Evolutionary conservation across 129 eudicot species (phyloP).

Genomic region (Lactuca saligna): DNA sequence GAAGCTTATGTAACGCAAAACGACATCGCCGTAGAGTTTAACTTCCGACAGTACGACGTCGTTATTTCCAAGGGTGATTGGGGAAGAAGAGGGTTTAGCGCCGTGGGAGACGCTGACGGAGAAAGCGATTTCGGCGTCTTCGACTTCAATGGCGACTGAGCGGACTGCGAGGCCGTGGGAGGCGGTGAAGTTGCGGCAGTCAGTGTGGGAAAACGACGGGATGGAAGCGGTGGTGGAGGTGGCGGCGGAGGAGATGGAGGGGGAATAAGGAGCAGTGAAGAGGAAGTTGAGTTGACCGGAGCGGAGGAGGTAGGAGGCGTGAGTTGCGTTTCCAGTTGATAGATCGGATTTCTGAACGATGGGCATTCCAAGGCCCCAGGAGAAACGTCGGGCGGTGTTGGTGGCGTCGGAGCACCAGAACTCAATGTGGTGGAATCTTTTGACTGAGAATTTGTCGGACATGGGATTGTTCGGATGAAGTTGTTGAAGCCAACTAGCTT

Average conservation of each 20-base stretch:
- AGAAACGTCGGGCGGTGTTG: slow-evolving; percentile 67
- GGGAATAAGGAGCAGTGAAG: slow-evolving; percentile 40
- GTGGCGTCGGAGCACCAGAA: slow-evolving; percentile 97
- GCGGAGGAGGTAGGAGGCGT: slow-evolving; percentile 83
- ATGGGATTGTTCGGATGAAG: slow-evolving; percentile 59
- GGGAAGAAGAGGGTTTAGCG: slow-evolving; percentile 29
- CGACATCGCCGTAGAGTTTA: slow-evolving; percentile 40
- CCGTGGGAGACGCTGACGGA: slow-evolving; percentile 33
- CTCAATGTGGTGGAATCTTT: slow-evolving; percentile 84
- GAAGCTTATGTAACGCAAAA: slow-evolving; percentile 34
- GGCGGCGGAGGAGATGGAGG: slow-evolving; percentile 17
- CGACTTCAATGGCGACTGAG: slow-evolving; percentile 35
- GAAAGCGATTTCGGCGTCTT: slow-evolving; percentile 48
- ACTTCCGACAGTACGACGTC: slow-evolving; percentile 36
- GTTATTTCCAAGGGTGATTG: slow-evolving; percentile 13
- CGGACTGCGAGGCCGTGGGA: slow-evolving; percentile 38
- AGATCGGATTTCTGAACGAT: slow-evolving; percentile 56
- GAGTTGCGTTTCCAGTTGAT: slow-evolving; percentile 74
- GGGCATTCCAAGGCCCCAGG: slow-evolving; percentile 46
- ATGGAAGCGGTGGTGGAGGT: slow-evolving; percentile 42
- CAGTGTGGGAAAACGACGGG: slow-evolving; percentile 53
- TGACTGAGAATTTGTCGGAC: slow-evolving; percentile 67
- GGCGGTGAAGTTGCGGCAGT: slow-evolving; percentile 34
- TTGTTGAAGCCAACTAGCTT: slow-evolving; percentile 69
- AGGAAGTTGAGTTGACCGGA: slow-evolving; percentile 58